Evolutionary conservation across 805 yeast species (phyloP).

Genomic region (Ogataea ganodermae): DNA sequence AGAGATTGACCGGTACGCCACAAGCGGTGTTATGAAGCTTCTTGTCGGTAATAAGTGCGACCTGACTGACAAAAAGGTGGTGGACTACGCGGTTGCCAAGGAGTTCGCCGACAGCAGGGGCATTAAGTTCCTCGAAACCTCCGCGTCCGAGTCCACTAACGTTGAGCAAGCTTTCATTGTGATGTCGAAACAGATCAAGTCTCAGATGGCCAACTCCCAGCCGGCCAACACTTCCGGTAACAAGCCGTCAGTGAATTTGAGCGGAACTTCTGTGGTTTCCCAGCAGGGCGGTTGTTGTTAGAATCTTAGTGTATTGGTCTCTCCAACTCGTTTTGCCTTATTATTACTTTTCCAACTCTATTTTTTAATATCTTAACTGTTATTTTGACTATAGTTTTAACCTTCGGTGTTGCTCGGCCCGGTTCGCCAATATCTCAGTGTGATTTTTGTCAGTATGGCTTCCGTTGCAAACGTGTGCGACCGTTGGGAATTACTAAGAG

Average conservation of each 20-base stretch:
- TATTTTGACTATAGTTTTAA: neutral
- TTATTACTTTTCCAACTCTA: neutral
- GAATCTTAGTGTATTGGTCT: neutral
- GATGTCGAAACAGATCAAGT: constrained; percentile 98
- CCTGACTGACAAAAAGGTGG: constrained; percentile 89
- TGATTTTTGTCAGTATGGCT: no score
- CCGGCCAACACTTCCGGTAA: constrained; percentile 42
- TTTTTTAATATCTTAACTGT: constrained; percentile 1
- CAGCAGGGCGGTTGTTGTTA: constrained; percentile 52
- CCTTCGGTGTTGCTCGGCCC: neutral
- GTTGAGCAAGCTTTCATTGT: constrained; percentile 98
- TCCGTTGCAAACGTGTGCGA: no score
- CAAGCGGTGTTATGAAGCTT: constrained; percentile 94
- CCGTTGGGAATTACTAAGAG: no score
- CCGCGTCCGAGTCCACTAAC: constrained; percentile 91
- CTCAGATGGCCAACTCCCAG: constrained; percentile 78
- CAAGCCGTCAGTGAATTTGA: constrained; percentile 69
- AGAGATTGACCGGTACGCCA: constrained; percentile 97
- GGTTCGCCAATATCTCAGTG: neutral
- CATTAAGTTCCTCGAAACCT: constrained; percentile 93
- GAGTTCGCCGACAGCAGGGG: constrained; percentile 96
- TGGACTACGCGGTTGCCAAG: constrained; percentile 93
- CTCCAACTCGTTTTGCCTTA: neutral
- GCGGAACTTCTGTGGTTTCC: constrained; percentile 60
- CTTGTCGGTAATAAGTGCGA: constrained; percentile 97